phyloP scores from a whole-genome alignment of 2,329 filamentous ascomycete species.

The Tolypocladium capitatum region DNA sequence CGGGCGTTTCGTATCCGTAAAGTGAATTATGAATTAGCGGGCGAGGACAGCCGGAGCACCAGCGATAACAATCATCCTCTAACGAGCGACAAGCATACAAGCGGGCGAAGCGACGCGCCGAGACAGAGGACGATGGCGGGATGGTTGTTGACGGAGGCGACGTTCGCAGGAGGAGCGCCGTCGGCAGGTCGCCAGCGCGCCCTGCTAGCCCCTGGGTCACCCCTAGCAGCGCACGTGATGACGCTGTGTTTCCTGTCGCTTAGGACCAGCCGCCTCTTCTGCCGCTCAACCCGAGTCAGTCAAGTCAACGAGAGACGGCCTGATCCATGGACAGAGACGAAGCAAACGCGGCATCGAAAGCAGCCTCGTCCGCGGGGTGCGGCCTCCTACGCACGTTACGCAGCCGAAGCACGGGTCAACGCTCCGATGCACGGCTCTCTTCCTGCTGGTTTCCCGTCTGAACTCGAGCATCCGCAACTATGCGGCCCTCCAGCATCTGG shows the following conservation, averaged over 20 bases:
- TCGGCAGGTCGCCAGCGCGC: too few species aligned
- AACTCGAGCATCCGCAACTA: background rate
- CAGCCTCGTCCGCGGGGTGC: background rate
- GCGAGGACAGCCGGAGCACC: background rate
- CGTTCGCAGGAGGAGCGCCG: too few species aligned
- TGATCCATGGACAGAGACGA: background rate
- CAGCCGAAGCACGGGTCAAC: background rate
- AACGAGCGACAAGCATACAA: constrained; percentile 8
- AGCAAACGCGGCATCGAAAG: background rate
- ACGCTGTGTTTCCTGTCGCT: too few species aligned
- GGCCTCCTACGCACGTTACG: background rate
- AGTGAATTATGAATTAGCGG: background rate
- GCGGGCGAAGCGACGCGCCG: background rate
- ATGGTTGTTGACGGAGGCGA: background rate
- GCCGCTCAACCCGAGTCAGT: background rate
- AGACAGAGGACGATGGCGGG: background rate
- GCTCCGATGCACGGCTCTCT: background rate
- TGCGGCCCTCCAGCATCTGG: background rate
- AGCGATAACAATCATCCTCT: constrained; percentile 8
- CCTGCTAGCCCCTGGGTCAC: too few species aligned
- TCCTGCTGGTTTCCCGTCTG: background rate
- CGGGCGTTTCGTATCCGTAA: background rate
- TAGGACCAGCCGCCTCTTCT: background rate
- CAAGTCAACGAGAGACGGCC: background rate
- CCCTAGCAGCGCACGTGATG: background rate